These are phyloP conservation scores for Pleurotus salmoneostramineus DNA, from an alignment of 768 basidiomycete genomes.

Conservation along the genomic window DNA sequence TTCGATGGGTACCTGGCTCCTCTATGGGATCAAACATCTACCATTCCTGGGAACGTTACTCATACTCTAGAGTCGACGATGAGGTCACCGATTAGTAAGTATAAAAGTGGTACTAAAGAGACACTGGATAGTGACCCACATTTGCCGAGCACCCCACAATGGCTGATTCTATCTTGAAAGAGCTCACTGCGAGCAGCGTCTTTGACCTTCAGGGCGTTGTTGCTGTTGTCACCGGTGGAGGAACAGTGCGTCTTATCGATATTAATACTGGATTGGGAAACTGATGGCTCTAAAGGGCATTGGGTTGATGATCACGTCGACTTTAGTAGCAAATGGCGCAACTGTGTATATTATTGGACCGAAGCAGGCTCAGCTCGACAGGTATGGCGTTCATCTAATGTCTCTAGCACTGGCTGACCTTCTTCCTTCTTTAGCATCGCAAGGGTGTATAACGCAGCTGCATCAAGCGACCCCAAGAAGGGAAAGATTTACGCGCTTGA, in stretches of 20 bases:
- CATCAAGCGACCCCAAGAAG: conserved; percentile 24
- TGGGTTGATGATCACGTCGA: conserved; percentile 47
- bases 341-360: conserved; percentile 46
- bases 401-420: not conserved
- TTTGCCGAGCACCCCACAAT: conserved; percentile 4
- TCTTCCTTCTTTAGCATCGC: conserved; percentile 8
- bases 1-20: too few relatives aligned
- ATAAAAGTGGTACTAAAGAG: too few relatives aligned
- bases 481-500: conserved; percentile 36
- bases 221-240: conserved; percentile 44
- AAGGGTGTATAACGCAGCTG: conserved; percentile 31
- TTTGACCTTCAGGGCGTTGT: conserved; percentile 42
- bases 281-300: conserved; percentile 28
- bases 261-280: not conserved
- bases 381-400: conserved; percentile 14
- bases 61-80: too few relatives aligned
- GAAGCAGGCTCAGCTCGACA: conserved; percentile 35
- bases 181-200: conserved; percentile 29
- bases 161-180: conserved; percentile 23
- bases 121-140: too few relatives aligned
- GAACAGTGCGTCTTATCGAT: conserved; percentile 24
- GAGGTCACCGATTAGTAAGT: too few relatives aligned
- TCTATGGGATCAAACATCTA: too few relatives aligned
- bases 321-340: conserved; percentile 43
- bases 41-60: too few relatives aligned